Conservation (phyloP, 2,329 filamentous ascomycete genomes). For the Sporothrix pseudoabietina region DNA sequence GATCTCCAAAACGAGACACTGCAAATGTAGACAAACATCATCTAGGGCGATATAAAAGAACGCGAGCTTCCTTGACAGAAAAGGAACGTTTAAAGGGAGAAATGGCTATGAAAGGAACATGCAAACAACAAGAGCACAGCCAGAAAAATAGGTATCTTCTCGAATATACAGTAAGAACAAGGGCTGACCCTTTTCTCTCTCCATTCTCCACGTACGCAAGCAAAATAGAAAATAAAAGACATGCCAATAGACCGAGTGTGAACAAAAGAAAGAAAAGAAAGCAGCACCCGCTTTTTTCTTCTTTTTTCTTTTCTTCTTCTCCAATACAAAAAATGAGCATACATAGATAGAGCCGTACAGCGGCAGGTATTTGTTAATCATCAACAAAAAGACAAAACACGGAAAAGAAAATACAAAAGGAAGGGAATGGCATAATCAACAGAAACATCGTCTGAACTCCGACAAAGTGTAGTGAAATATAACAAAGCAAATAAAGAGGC, state of each 20-base stretch:
- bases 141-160: constrained; percentile 29
- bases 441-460: background rate
- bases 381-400: background rate
- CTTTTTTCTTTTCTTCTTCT: no score
- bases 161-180: constrained; percentile 26
- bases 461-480: background rate
- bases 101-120: background rate
- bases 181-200: constrained; percentile 3
- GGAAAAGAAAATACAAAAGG: background rate
- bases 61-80: background rate
- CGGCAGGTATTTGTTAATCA: constrained; percentile 8
- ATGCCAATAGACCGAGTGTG: background rate
- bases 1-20: background rate
- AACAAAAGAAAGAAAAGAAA: background rate
- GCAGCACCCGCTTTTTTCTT: background rate
- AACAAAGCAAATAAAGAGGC: constrained; percentile 11
- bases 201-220: background rate
- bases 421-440: background rate
- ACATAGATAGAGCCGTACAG: constrained; percentile 15
- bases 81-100: background rate
- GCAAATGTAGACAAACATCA: background rate
- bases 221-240: background rate
- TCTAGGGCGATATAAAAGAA: background rate
- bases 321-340: constrained; percentile 1
- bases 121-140: background rate